Conservation (phyloP, 2,329 filamentous ascomycete species). For the Pseudocercospora musae region DNA sequence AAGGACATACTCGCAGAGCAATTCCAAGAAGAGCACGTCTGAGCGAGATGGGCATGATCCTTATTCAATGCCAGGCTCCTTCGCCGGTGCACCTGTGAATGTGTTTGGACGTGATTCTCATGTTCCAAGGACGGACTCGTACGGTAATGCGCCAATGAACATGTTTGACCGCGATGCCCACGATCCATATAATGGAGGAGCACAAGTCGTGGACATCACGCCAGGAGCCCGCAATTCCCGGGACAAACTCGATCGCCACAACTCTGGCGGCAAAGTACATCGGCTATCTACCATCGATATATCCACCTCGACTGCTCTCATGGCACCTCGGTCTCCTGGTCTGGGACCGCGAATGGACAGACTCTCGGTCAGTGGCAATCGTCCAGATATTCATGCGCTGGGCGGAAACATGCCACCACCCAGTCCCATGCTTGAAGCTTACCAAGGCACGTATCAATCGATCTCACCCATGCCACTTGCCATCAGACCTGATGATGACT, state of each 20-base stretch:
- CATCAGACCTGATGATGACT: slow-evolving; percentile 55
- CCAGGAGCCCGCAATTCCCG: slow-evolving; percentile 28
- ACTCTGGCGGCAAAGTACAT: slow-evolving; percentile 19
- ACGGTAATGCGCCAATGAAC: slow-evolving; percentile 1
- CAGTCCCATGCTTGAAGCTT: slow-evolving; percentile 86
- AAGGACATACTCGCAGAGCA: slow-evolving; percentile 21
- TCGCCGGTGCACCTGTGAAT: not conserved
- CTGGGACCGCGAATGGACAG: slow-evolving; percentile 44
- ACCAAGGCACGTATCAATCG: slow-evolving; percentile 89
- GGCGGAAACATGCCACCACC: slow-evolving; percentile 57
- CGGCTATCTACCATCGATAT: slow-evolving; percentile 19
- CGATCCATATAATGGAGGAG: slow-evolving; percentile 5
- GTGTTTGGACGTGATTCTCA: slow-evolving; percentile 3
- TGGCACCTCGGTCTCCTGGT: slow-evolving; percentile 33
- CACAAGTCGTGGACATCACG: slow-evolving; percentile 43
- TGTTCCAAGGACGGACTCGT: not conserved
- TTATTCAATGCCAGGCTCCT: not conserved
- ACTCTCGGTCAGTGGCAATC: slow-evolving; percentile 47
- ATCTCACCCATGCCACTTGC: slow-evolving; percentile 93
- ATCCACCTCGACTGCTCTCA: slow-evolving; percentile 20
- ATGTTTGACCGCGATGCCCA: slow-evolving; percentile 22
- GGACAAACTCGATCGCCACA: slow-evolving; percentile 19
- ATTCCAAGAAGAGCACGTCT: slow-evolving; percentile 15
- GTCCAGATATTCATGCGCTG: slow-evolving; percentile 40
- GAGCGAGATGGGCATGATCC: slow-evolving; percentile 13